A percentile compares a stretch with the other conserved stretches of the same genome.
Evolutionary conservation across 176 grass and related monocot genomes (phyloP).

Genomic region (Carex parvula): DNA sequence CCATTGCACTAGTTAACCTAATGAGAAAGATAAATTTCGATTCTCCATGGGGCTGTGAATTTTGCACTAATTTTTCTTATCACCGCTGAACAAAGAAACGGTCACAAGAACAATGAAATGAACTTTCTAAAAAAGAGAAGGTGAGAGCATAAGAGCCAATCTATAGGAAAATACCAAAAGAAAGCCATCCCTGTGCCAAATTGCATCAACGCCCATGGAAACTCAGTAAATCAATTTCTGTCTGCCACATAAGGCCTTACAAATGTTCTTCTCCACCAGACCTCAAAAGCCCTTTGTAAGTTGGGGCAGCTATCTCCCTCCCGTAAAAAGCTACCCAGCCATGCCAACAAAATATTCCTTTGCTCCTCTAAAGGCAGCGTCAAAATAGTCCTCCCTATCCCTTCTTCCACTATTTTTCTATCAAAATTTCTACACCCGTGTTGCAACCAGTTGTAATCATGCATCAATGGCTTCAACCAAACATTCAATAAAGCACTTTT

Average conservation of each 20-base stretch:
- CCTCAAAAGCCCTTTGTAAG: conserved; percentile 82
- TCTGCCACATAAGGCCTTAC: conserved; percentile 60
- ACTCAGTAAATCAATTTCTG: background rate
- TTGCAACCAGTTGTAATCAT: conserved; percentile 84
- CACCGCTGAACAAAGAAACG: background rate
- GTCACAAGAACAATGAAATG: background rate
- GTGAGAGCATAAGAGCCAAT: background rate
- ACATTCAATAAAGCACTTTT: conserved; percentile 47
- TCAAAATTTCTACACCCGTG: conserved; percentile 65
- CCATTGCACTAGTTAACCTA: background rate
- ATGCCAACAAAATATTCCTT: conserved; percentile 50
- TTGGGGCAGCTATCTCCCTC: conserved; percentile 69
- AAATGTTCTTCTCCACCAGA: conserved; percentile 96
- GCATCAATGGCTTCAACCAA: conserved; percentile 77
- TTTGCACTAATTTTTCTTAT: background rate
- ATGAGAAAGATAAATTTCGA: background rate
- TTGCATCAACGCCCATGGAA: conserved; percentile 1
- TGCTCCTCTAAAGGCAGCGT: conserved; percentile 82
- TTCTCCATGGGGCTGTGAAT: background rate
- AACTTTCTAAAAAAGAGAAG: background rate
- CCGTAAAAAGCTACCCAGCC: conserved; percentile 74
- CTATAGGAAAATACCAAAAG: background rate
- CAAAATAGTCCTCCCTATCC: conserved; percentile 75
- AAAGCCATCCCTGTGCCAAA: background rate
- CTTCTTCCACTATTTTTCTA: conserved; percentile 73